These are phyloP conservation scores for Evansstolkia leycettana DNA, from an alignment of 495 filamentous ascomycete species.

Conservation along the genomic window DNA sequence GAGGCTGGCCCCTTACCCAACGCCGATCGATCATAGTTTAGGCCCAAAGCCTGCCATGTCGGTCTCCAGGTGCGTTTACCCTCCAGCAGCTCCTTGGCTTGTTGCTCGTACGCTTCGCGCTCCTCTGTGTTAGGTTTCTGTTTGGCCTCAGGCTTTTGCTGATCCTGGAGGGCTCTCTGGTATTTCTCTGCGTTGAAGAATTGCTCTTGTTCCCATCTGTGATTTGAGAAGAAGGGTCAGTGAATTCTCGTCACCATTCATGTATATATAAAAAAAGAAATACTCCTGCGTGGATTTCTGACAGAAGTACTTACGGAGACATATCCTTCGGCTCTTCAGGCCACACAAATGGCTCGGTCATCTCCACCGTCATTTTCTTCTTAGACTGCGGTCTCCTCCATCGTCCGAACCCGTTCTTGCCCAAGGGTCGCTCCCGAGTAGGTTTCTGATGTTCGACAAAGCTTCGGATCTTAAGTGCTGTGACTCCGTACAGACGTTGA, in stretches of 20 bases:
- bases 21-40: slow-evolving; percentile 17
- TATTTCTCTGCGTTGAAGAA: slow-evolving; percentile 25
- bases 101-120: slow-evolving; percentile 27
- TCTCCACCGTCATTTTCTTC: slow-evolving; percentile 88
- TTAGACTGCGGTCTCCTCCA: slow-evolving; percentile 48
- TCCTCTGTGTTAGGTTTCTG: slow-evolving; percentile 17
- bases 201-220: slow-evolving; percentile 40
- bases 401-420: slow-evolving; percentile 26
- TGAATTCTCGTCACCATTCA: no score
- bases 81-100: slow-evolving; percentile 46
- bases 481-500: slow-evolving; percentile 57
- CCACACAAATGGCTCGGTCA: slow-evolving; percentile 75
- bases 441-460: slow-evolving; percentile 62
- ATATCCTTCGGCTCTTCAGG: slow-evolving; percentile 51
- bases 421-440: slow-evolving; percentile 22
- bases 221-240: no score
- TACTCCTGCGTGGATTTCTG: no score
- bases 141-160: slow-evolving; percentile 13
- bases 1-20: slow-evolving; percentile 5
- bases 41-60: slow-evolving; percentile 34
- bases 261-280: no score
- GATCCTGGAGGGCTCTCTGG: slow-evolving; percentile 15
- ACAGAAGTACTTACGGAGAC: slow-evolving; percentile 33
- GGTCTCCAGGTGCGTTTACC: slow-evolving; percentile 27
- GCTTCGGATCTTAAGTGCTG: slow-evolving; percentile 56